A percentile compares a stretch with the other conserved stretches of the same genome.
These are phyloP conservation scores for Candida awuae DNA, from an alignment of 805 yeast genomes.

Conservation along the genomic window DNA sequence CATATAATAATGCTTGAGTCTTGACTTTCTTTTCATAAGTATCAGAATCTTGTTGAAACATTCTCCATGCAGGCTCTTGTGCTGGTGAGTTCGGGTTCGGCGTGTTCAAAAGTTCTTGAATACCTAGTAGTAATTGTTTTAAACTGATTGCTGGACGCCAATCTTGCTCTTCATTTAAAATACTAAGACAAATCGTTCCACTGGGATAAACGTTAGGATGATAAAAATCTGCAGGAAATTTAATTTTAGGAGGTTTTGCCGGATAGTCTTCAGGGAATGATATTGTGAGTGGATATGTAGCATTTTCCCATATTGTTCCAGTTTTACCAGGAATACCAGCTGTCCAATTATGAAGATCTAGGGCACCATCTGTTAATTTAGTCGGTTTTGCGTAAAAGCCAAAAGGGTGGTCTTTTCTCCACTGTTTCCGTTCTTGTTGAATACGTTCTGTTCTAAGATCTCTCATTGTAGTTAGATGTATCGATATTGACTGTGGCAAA, in stretches of 20 bases:
- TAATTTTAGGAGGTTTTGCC: conserved; percentile 91
- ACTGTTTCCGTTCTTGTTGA: conserved; percentile 91
- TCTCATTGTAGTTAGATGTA: conserved; percentile 15
- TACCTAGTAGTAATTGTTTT: conserved; percentile 82
- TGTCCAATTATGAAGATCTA: conserved; percentile 81
- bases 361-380: conserved; percentile 70
- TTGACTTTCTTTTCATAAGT: conserved; percentile 68
- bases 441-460: conserved; percentile 66
- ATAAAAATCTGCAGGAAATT: conserved; percentile 81
- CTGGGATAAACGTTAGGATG: conserved; percentile 98
- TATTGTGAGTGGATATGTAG: conserved; percentile 78
- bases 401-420: conserved; percentile 98
- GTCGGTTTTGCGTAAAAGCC: conserved; percentile 92
- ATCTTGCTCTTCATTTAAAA: conserved; percentile 89
- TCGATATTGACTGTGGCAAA: not conserved
- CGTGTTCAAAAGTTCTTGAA: conserved; percentile 79
- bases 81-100: conserved; percentile 98
- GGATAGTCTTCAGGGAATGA: conserved; percentile 89
- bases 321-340: conserved; percentile 95
- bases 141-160: conserved; percentile 97
- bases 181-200: conserved; percentile 90
- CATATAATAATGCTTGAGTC: conserved; percentile 73
- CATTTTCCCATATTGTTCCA: conserved; percentile 82
- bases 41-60: conserved; percentile 59
- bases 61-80: conserved; percentile 93